Conservation (phyloP, 768 basidiomycete genomes). For the Lyophyllum shimeji region DNA sequence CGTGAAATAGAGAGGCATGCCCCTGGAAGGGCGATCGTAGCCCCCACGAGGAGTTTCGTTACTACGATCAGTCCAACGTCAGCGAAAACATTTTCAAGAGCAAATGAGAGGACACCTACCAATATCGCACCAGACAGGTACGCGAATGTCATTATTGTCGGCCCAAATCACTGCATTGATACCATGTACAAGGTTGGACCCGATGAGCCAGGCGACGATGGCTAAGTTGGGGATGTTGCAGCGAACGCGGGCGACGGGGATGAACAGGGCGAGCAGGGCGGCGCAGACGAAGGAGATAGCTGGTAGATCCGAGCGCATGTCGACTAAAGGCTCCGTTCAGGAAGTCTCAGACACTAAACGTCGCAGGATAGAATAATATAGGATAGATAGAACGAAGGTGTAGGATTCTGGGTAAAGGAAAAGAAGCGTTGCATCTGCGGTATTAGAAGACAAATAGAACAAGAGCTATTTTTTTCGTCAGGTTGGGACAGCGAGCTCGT, state of each 20-base stretch:
- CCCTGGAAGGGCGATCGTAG: constrained; percentile 56
- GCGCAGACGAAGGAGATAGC: constrained; percentile 45
- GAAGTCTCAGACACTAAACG: neutral
- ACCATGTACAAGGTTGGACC: constrained; percentile 48
- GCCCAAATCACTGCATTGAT: constrained; percentile 66
- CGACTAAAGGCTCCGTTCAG: constrained; percentile 2
- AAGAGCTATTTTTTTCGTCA: constrained; percentile 18
- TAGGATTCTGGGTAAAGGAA: constrained; percentile 9
- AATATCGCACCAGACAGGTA: constrained; percentile 77
- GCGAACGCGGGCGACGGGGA: constrained; percentile 44
- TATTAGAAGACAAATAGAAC: constrained; percentile 29
- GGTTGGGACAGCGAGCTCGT: constrained; percentile 4
- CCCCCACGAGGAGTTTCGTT: constrained; percentile 53
- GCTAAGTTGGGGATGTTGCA: constrained; percentile 46
- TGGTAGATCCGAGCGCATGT: constrained; percentile 37
- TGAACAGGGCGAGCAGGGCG: constrained; percentile 37
- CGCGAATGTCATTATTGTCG: constrained; percentile 42
- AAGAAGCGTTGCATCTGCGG: constrained; percentile 1
- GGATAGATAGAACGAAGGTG: constrained; percentile 11
- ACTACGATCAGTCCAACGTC: constrained; percentile 33
- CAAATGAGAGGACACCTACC: constrained; percentile 36
- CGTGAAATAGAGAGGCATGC: constrained; percentile 56
- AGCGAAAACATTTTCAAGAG: neutral
- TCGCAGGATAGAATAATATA: constrained; percentile 6
- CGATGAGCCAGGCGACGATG: constrained; percentile 51